Conservation (phyloP, 1,139 yeast species). For the Pichia sp. region DNA sequence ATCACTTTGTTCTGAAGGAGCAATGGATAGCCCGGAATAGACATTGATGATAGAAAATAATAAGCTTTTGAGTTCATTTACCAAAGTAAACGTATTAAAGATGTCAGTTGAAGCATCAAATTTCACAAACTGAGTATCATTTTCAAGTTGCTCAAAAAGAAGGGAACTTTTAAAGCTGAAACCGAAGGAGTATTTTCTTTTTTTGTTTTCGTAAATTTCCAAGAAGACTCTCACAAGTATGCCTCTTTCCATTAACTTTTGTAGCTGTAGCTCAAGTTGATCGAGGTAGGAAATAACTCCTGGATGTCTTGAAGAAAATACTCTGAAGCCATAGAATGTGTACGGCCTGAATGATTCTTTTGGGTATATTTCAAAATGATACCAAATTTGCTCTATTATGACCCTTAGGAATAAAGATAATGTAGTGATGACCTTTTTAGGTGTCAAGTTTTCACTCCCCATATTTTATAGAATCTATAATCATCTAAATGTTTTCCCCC, state of each 20-base stretch:
- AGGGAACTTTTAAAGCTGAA: constrained; percentile 29
- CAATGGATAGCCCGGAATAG: not conserved
- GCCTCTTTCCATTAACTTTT: constrained; percentile 21
- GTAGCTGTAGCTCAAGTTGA: constrained; percentile 21
- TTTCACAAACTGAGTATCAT: constrained; percentile 9
- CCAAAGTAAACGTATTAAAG: constrained; percentile 12
- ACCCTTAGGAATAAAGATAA: constrained; percentile 10
- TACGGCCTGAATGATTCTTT: constrained; percentile 37
- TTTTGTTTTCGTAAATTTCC: constrained; percentile 18
- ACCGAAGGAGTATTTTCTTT: constrained; percentile 23
- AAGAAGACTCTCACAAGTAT: constrained; percentile 24
- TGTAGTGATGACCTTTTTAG: not conserved
- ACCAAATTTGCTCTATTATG: constrained; percentile 41
- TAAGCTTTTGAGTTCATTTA: constrained; percentile 27
- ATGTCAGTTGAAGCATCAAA: not conserved
- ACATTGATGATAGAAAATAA: constrained; percentile 26
- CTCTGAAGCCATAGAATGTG: constrained; percentile 40
- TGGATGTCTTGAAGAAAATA: constrained; percentile 43
- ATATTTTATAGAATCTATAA: not conserved
- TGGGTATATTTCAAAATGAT: constrained; percentile 43
- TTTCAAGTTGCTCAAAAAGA: constrained; percentile 22
- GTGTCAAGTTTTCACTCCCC: not conserved
- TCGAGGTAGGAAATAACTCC: constrained; percentile 38
- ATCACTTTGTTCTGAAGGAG: constrained; percentile 9
- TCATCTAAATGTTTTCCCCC: not conserved